A percentile compares a stretch with the other conserved stretches of the same genome.
Conservation (phyloP, 2,329 filamentous ascomycete species). For the Aspergillus latus region DNA sequence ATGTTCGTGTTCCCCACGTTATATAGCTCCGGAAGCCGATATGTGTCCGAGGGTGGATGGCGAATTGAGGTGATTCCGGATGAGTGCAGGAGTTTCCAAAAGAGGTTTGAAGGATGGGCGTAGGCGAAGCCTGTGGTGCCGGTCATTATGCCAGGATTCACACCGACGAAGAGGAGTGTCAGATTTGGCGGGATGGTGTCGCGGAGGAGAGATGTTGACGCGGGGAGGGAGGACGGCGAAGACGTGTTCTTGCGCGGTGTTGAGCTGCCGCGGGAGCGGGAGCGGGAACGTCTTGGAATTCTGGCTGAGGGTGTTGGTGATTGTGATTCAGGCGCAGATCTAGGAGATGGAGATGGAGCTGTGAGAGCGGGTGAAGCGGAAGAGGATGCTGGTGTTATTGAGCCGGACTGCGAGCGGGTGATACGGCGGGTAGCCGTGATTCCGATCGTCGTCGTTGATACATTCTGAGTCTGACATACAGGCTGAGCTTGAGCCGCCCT, state of each 20-base stretch:
- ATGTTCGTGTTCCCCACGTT: constrained; percentile 86
- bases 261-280: not conserved
- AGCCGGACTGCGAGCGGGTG: constrained; percentile 5
- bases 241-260: constrained; percentile 10
- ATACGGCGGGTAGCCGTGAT: constrained; percentile 9
- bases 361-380: not conserved
- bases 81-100: constrained; percentile 53
- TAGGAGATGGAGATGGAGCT: not conserved
- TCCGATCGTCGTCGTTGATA: constrained; percentile 3
- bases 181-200: constrained; percentile 49
- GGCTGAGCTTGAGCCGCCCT: not conserved
- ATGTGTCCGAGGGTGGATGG: constrained; percentile 47
- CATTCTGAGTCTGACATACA: not conserved
- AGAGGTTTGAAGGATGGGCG: constrained; percentile 56
- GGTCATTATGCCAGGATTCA: constrained; percentile 52
- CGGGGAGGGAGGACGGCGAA: constrained; percentile 16
- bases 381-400: not conserved
- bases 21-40: constrained; percentile 68
- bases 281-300: not conserved
- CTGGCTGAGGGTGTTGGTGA: not conserved
- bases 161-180: constrained; percentile 49
- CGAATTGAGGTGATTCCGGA: constrained; percentile 47
- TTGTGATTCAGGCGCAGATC: not conserved
- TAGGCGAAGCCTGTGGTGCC: constrained; percentile 49
- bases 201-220: constrained; percentile 39